Conservation (phyloP, 108 stramenopile genomes). For the Fragilariopsis cylindrus region DNA sequence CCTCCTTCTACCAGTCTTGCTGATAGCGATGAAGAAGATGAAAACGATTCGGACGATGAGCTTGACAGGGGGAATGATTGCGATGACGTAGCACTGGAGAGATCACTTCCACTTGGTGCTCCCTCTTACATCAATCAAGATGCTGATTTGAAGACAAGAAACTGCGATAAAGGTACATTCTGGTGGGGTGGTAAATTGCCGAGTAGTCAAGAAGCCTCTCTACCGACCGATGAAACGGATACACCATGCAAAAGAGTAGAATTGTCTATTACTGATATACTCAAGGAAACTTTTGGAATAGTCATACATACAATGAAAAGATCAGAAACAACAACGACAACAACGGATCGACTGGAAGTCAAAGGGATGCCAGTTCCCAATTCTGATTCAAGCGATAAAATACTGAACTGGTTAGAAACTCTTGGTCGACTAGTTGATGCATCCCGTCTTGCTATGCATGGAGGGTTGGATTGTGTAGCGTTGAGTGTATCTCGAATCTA, state of each 20-base stretch:
- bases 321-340: not conserved
- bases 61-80: not conserved
- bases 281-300: not conserved
- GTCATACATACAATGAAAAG: not conserved
- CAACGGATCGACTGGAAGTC: not conserved
- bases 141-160: not conserved
- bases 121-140: not conserved
- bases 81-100: not conserved
- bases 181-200: slow-evolving; percentile 14
- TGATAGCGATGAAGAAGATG: not conserved
- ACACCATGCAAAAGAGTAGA: not conserved
- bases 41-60: slow-evolving; percentile 12
- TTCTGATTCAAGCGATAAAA: not conserved
- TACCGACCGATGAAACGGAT: not conserved
- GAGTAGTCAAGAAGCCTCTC: not conserved
- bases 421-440: slow-evolving; percentile 16
- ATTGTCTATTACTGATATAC: not conserved
- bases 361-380: not conserved
- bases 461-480: not conserved
- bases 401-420: not conserved
- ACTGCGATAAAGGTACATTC: not conserved
- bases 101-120: not conserved
- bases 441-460: slow-evolving; percentile 11
- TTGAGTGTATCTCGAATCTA: not conserved
- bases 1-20: not conserved